Percentiles rank a stretch among this genome's conserved stretches.
Conservation (phyloP, 768 basidiomycete species). For the Termitomyces sp. region DNA sequence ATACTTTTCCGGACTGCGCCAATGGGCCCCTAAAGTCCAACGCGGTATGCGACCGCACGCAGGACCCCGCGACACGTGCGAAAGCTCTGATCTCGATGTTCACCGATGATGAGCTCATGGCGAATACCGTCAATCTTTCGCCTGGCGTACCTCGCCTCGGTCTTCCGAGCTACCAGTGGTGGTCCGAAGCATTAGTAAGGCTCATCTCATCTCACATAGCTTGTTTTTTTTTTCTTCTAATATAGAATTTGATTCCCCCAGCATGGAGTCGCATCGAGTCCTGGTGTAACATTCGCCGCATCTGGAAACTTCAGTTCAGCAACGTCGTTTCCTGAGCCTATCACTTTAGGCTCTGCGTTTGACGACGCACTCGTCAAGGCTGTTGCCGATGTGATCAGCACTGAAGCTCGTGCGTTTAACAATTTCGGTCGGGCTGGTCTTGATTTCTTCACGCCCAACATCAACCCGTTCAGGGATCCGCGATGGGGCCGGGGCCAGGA, state of each 20-base stretch:
- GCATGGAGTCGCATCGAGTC: constrained; percentile 52
- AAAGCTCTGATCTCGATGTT: constrained; percentile 43
- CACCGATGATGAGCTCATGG: constrained; percentile 44
- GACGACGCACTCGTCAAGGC: constrained; percentile 46
- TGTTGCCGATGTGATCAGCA: constrained; percentile 46
- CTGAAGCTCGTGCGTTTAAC: constrained; percentile 54
- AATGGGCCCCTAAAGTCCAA: constrained; percentile 38
- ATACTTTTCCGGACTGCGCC: constrained; percentile 44
- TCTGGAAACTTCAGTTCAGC: constrained; percentile 50
- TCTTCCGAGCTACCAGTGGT: constrained; percentile 55
- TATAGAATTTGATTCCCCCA: constrained; percentile 8
- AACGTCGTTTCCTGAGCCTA: constrained; percentile 55
- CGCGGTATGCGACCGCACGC: constrained; percentile 40
- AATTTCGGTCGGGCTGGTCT: constrained; percentile 47
- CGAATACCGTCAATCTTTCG: constrained; percentile 42
- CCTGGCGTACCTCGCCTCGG: constrained; percentile 50
- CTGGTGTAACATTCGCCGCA: constrained; percentile 43
- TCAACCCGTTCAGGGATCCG: constrained; percentile 55
- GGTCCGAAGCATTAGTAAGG: constrained; percentile 50
- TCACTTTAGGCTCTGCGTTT: constrained; percentile 49
- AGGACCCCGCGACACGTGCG: constrained; percentile 40
- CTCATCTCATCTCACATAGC: too few species aligned
- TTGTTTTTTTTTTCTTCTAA: background rate
- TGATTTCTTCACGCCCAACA: constrained; percentile 55
- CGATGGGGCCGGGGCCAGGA: constrained; percentile 61